phyloP scores from a whole-genome alignment of 768 basidiomycete species.

The Mycena metata region DNA sequence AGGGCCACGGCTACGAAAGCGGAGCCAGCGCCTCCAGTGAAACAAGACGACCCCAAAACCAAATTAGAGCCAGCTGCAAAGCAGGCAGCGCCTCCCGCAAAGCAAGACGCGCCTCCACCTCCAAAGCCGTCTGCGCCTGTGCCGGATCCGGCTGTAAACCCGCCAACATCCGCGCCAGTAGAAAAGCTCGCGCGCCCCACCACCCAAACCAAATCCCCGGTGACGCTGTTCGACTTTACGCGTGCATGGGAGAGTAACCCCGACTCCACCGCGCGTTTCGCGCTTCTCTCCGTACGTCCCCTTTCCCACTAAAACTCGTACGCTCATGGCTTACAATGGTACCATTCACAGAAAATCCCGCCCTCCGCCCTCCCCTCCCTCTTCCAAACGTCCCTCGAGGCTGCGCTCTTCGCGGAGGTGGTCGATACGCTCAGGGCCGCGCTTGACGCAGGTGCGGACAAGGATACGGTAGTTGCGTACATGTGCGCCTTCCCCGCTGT shows the following conservation, averaged over 20 bases:
- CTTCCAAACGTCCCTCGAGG: conserved; percentile 80
- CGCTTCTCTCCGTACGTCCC: conserved; percentile 67
- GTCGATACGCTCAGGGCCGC: conserved; percentile 62
- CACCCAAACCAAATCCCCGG: conserved; percentile 46
- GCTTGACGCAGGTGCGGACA: conserved; percentile 23
- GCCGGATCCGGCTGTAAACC: background rate
- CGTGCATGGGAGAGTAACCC: conserved; percentile 66
- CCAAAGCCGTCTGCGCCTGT: conserved; percentile 3
- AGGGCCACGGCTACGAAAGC: background rate
- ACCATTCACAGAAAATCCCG: conserved; percentile 61
- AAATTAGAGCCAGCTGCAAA: background rate
- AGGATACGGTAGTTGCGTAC: conserved; percentile 56
- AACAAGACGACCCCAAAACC: no score
- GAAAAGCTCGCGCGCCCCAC: conserved; percentile 4
- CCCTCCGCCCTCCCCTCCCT: conserved; percentile 69
- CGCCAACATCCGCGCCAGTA: conserved; percentile 4
- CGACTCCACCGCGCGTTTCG: conserved; percentile 64
- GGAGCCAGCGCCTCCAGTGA: background rate
- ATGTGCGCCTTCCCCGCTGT: conserved; percentile 67
- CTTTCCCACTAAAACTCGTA: no score
- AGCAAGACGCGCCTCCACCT: background rate
- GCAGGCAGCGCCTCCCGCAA: conserved; percentile 17
- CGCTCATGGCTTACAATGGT: no score
- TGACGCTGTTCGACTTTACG: conserved; percentile 73
- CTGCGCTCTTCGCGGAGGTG: conserved; percentile 69